phyloP scores from a whole-genome alignment of 2,329 filamentous ascomycete species.

The Lachnellula subtilissima region DNA sequence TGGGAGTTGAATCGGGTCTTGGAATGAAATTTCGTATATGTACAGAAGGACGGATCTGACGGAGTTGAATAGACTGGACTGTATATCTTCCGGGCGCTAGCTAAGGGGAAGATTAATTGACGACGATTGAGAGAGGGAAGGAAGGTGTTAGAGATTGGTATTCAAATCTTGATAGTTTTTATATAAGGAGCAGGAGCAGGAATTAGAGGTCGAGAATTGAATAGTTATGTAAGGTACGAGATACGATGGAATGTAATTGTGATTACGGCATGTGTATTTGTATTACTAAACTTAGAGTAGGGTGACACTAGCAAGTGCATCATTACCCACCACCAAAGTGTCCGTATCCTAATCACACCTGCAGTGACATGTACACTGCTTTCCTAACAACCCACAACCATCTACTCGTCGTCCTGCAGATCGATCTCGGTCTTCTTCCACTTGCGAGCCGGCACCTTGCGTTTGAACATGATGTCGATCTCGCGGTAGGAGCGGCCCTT shows the following conservation, averaged over 20 bases:
- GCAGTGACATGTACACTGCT: not conserved
- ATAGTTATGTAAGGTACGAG: not conserved
- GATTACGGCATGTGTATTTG: slow-evolving; percentile 1
- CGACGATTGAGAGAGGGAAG: too few species aligned
- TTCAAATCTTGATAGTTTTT: too few species aligned
- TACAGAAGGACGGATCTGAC: too few species aligned
- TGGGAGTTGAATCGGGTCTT: too few species aligned
- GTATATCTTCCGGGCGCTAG: too few species aligned
- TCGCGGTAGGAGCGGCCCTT: slow-evolving; percentile 50
- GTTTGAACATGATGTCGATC: slow-evolving; percentile 45
- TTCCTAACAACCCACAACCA: slow-evolving; percentile 8
- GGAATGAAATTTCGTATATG: too few species aligned
- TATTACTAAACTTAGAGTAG: slow-evolving; percentile 2
- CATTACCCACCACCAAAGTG: too few species aligned
- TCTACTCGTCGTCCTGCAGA: slow-evolving; percentile 58
- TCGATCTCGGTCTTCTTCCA: slow-evolving; percentile 51
- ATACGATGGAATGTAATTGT: not conserved
- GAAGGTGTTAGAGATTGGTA: too few species aligned
- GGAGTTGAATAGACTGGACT: too few species aligned
- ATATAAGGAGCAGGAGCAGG: not conserved
- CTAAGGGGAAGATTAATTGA: too few species aligned
- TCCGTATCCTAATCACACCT: too few species aligned
- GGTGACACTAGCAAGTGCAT: not conserved
- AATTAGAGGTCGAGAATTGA: slow-evolving; percentile 1
- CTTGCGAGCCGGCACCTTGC: slow-evolving; percentile 32